phyloP scores from a whole-genome alignment of 331 rosid species.

The Malus hybrid region DNA sequence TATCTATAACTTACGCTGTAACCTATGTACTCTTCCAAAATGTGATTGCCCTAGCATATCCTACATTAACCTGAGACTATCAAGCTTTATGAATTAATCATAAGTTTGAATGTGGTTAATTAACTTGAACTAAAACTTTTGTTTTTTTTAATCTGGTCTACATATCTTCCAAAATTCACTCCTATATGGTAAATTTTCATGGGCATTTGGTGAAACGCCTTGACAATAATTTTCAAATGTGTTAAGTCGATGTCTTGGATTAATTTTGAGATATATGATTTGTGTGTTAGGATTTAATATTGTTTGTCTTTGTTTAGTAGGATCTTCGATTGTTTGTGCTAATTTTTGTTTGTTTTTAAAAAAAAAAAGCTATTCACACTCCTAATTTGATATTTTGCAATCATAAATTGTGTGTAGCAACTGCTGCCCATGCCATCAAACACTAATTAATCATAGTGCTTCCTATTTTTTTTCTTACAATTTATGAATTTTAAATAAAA shows the following conservation, averaged over 20 bases:
- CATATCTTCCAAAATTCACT: background rate
- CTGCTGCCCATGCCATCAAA: constrained; percentile 4
- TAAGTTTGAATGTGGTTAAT: background rate
- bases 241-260: background rate
- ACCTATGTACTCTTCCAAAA: background rate
- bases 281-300: background rate
- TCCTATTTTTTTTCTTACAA: background rate
- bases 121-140: background rate
- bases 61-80: background rate
- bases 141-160: background rate
- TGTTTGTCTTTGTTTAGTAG: background rate
- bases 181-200: background rate
- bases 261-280: background rate
- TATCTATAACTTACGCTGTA: background rate
- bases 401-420: background rate
- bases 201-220: background rate
- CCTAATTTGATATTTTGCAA: background rate
- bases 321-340: background rate
- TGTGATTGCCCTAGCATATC: background rate
- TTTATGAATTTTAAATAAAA: background rate
- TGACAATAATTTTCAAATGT: background rate
- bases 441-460: background rate
- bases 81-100: background rate
- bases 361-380: background rate
- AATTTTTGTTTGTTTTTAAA: background rate